These are phyloP conservation scores for Starmerella lactis-condensi DNA, from an alignment of 805 yeast genomes.

Conservation along the genomic window DNA sequence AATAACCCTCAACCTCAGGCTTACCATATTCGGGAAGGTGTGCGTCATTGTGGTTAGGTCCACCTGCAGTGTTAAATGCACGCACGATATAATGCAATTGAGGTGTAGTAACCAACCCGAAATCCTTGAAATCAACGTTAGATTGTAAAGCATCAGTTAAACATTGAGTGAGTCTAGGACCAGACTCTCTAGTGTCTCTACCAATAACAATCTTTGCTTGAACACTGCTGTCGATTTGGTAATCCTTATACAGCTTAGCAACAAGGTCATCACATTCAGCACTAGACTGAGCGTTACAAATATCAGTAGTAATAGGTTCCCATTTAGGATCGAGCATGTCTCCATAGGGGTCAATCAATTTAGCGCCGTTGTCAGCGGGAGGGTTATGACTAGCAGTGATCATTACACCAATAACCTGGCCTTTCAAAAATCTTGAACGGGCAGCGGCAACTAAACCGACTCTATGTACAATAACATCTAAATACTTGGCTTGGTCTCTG, in stretches of 20 bases:
- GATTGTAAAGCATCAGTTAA: constrained; percentile 42
- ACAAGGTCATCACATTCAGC: constrained; percentile 30
- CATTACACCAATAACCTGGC: constrained; percentile 80
- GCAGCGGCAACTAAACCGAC: constrained; percentile 69
- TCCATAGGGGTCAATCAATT: constrained; percentile 84
- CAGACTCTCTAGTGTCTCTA: constrained; percentile 75
- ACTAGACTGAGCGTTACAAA: constrained; percentile 50
- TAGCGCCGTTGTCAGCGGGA: constrained; percentile 78
- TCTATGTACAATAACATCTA: constrained; percentile 69
- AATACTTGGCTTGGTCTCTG: constrained; percentile 46
- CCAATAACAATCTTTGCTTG: constrained; percentile 46
- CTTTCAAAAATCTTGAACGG: constrained; percentile 52
- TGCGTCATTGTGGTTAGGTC: constrained; percentile 15
- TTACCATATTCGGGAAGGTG: constrained; percentile 34
- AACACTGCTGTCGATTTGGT: constrained; percentile 30
- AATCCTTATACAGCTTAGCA: constrained; percentile 23
- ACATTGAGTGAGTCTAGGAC: constrained; percentile 43
- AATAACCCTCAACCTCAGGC: constrained; percentile 52
- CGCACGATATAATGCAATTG: constrained; percentile 79
- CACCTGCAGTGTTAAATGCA: constrained; percentile 38
- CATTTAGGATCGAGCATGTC: constrained; percentile 70
- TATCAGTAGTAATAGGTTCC: constrained; percentile 63
- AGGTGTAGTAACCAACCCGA: constrained; percentile 74
- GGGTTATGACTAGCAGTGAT: constrained; percentile 93
- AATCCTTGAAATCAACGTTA: constrained; percentile 33